Evolutionary conservation across 208 protist genomes (phyloP).

Genomic region (Trypanosoma melophagium): DNA sequence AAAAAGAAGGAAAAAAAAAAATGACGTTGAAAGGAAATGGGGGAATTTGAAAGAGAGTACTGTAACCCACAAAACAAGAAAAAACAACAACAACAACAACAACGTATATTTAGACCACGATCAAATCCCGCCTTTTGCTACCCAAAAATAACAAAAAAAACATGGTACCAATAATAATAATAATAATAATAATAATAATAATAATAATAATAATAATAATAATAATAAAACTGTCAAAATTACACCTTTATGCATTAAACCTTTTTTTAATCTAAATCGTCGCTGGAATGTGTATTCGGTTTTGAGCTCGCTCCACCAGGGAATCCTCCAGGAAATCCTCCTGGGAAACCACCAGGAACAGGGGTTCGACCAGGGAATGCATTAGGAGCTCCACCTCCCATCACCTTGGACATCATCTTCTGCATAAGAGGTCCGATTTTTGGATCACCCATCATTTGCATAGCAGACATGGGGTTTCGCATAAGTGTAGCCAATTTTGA

Average conservation of each 20-base stretch:
- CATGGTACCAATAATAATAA: too few species aligned
- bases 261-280: slow-evolving; percentile 12
- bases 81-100: too few species aligned
- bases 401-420: slow-evolving; percentile 76
- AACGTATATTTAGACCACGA: too few species aligned
- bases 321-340: slow-evolving; percentile 16
- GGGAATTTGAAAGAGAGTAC: too few species aligned
- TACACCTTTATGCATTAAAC: not conserved
- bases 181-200: too few species aligned
- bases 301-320: slow-evolving; percentile 13
- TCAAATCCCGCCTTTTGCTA: too few species aligned
- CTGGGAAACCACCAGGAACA: slow-evolving; percentile 24
- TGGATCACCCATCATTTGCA: slow-evolving; percentile 72
- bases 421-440: slow-evolving; percentile 75
- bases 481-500: slow-evolving; percentile 55
- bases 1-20: not conserved
- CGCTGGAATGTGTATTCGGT: not conserved
- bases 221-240: not conserved
- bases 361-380: slow-evolving; percentile 25
- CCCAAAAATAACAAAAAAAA: too few species aligned
- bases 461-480: slow-evolving; percentile 67
- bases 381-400: slow-evolving; percentile 37
- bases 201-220: not conserved
- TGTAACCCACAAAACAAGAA: too few species aligned
- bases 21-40: not conserved